Percentiles rank a stretch among this genome's conserved stretches.
These are phyloP conservation scores for Gracilaria domingensis DNA, from an alignment of 23 red algal species.

Conservation along the genomic window DNA sequence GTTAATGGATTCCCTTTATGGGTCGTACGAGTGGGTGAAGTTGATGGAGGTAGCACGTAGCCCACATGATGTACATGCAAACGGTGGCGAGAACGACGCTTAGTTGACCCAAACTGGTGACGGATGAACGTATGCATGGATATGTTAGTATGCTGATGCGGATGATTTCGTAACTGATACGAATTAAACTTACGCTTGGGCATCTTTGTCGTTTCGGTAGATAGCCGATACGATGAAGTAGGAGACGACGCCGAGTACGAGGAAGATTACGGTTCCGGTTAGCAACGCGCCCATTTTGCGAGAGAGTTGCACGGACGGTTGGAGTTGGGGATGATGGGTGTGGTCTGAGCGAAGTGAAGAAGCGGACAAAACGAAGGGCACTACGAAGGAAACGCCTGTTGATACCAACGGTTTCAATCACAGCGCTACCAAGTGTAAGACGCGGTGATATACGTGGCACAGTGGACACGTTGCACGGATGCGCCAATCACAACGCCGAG, in stretches of 20 bases:
- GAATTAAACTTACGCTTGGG: conserved; percentile 82
- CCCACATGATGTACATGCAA: conserved; percentile 98
- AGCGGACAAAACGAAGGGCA: too few relatives aligned
- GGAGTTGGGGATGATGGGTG: background rate
- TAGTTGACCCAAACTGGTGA: conserved; percentile 78
- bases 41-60: conserved; percentile 97
- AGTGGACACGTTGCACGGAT: background rate
- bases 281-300: conserved; percentile 79
- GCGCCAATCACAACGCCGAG: too few relatives aligned
- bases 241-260: conserved; percentile 57
- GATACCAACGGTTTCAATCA: background rate
- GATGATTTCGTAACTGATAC: background rate
- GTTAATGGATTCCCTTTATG: conserved; percentile 78
- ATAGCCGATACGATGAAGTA: conserved; percentile 87
- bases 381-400: too few relatives aligned
- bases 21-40: conserved; percentile 93
- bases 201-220: conserved; percentile 92
- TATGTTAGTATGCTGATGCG: background rate
- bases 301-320: background rate
- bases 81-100: conserved; percentile 81
- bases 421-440: background rate
- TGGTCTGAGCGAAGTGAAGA: background rate
- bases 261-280: conserved; percentile 76
- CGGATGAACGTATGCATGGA: background rate
- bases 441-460: background rate